These are phyloP conservation scores for Oryza longistaminata DNA, from an alignment of 176 grass and related monocot species.

Conservation along the genomic window DNA sequence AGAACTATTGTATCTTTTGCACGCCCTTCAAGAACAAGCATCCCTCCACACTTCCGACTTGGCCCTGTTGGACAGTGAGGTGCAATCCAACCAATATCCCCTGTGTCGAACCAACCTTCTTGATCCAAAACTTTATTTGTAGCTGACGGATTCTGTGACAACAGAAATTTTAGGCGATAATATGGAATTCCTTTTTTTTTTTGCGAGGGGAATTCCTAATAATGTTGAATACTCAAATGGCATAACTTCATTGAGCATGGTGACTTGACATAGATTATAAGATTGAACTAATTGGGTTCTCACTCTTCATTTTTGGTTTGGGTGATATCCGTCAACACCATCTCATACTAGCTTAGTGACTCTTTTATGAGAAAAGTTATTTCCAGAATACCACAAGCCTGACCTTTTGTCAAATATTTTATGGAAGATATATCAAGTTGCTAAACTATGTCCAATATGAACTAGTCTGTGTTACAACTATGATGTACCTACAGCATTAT, in stretches of 20 bases:
- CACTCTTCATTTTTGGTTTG: conserved; percentile 14
- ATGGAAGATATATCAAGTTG: neutral
- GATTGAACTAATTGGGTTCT: neutral
- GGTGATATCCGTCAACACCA: neutral
- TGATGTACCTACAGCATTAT: neutral
- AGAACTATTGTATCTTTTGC: conserved; percentile 98
- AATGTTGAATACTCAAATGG: neutral
- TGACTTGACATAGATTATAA: conserved; percentile 2
- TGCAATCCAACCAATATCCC: conserved; percentile 96
- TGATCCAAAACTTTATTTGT: conserved; percentile 69
- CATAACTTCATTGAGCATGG: neutral
- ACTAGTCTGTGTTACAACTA: neutral
- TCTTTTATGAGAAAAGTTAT: neutral
- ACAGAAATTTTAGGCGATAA: conserved; percentile 9
- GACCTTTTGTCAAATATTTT: conserved; percentile 5
- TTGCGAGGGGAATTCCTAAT: neutral
- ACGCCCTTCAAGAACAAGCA: conserved; percentile 96
- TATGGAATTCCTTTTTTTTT: neutral
- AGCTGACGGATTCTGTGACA: conserved; percentile 60
- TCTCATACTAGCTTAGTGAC: neutral
- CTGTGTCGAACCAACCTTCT: conserved; percentile 79
- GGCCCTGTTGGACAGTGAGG: conserved; percentile 55
- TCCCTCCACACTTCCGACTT: conserved; percentile 79
- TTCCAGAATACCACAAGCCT: neutral
- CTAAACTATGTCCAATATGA: neutral